Conservation (phyloP, 139 green algal species). For the Zygnema circumcarinatum region DNA sequence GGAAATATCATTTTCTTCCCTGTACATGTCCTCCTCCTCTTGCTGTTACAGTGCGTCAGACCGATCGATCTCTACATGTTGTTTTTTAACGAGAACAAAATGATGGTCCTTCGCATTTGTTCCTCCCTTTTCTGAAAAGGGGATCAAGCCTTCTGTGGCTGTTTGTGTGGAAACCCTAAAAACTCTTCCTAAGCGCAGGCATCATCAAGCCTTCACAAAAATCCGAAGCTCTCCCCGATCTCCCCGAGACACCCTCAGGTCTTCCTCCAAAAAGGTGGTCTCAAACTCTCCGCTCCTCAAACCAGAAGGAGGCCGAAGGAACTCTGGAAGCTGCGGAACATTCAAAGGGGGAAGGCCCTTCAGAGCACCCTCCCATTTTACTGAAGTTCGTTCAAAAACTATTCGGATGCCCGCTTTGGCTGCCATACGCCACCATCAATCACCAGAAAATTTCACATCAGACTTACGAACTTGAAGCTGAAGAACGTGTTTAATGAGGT, state of each 20-base stretch:
- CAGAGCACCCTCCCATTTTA: background rate
- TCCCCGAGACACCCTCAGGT: constrained; percentile 30
- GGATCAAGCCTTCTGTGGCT: too few relatives aligned
- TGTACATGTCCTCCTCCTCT: too few relatives aligned
- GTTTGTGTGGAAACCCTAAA: too few relatives aligned
- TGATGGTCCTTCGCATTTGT: too few relatives aligned
- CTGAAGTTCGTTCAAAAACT: constrained; percentile 22
- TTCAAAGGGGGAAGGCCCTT: background rate
- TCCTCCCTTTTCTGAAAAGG: too few relatives aligned
- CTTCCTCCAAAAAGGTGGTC: constrained; percentile 45
- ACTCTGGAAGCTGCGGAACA: constrained; percentile 34
- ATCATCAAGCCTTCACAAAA: constrained; percentile 44
- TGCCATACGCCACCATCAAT: background rate
- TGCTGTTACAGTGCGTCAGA: too few relatives aligned
- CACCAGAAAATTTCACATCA: background rate
- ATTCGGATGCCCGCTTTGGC: constrained; percentile 27
- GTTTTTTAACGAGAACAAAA: too few relatives aligned
- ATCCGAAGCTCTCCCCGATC: constrained; percentile 48
- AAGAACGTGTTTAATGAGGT: too few relatives aligned
- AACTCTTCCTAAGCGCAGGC: too few relatives aligned
- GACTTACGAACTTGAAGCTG: too few relatives aligned
- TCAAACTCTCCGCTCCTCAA: constrained; percentile 32
- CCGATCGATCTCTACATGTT: too few relatives aligned
- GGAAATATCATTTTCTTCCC: too few relatives aligned
- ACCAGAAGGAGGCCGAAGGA: constrained; percentile 4